Conservation (phyloP, 306 rosid species). For the Casuarina equisetifolia region DNA sequence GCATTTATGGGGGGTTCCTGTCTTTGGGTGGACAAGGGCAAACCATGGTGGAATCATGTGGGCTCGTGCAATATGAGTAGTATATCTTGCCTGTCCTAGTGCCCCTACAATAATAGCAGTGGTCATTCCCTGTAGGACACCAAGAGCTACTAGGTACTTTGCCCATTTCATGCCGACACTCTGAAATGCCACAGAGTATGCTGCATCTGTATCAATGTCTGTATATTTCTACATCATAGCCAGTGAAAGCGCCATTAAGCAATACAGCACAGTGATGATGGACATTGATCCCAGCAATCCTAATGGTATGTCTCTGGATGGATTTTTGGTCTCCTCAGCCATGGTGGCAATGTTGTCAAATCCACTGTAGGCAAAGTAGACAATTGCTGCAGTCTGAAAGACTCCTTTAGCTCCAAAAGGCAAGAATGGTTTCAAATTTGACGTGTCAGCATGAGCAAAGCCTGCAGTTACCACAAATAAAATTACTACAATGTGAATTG, state of each 20-base stretch:
- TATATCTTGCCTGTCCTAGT: conserved; percentile 56
- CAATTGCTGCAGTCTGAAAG: conserved; percentile 67
- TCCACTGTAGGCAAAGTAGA: conserved; percentile 77
- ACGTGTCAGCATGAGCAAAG: conserved; percentile 45
- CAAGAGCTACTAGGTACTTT: conserved; percentile 66
- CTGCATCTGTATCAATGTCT: conserved; percentile 53
- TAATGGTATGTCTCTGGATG: conserved; percentile 66
- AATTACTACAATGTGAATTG: conserved; percentile 47
- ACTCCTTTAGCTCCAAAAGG: conserved; percentile 61
- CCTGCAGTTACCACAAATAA: conserved; percentile 57
- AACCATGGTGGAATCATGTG: conserved; percentile 87
- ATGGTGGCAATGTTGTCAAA: conserved; percentile 65
- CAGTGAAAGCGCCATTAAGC: conserved; percentile 70
- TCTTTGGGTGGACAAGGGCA: conserved; percentile 75
- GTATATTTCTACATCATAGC: conserved; percentile 81
- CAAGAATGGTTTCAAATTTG: conserved; percentile 59
- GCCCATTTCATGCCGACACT: conserved; percentile 78
- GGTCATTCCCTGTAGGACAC: conserved; percentile 76
- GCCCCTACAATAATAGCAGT: conserved; percentile 66
- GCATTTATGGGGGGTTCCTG: conserved; percentile 86
- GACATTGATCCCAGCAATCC: conserved; percentile 77
- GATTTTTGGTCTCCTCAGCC: conserved; percentile 80
- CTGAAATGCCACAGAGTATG: conserved; percentile 67
- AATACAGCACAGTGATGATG: conserved; percentile 56
- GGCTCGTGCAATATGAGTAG: conserved; percentile 71